A percentile compares a stretch with the other conserved stretches of the same genome.
Conservation (phyloP, 2,329 filamentous ascomycete genomes). For the Aspergillus phoenicis region DNA sequence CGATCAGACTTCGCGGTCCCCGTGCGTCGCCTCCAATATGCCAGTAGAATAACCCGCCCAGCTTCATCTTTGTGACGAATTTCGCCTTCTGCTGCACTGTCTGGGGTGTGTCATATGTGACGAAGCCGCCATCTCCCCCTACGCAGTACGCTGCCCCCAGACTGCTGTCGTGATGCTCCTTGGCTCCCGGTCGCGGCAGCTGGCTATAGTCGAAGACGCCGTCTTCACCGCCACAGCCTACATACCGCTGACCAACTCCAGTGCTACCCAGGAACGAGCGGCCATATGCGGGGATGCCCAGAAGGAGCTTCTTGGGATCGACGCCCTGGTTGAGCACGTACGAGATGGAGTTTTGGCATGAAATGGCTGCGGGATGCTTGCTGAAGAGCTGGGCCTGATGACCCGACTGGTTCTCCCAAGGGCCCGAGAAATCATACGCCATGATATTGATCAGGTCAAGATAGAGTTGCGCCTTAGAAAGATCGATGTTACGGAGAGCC, state of each 20-base stretch:
- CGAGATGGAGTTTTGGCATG: slow-evolving; percentile 66
- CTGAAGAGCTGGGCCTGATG: slow-evolving; percentile 74
- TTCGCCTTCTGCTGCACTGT: slow-evolving; percentile 75
- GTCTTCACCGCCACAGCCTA: slow-evolving; percentile 59
- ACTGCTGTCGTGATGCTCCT: slow-evolving; percentile 68
- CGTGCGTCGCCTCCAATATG: slow-evolving; percentile 70
- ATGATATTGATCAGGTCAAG: slow-evolving; percentile 78
- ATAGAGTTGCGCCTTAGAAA: slow-evolving; percentile 63
- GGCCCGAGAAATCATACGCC: slow-evolving; percentile 77
- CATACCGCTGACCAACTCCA: slow-evolving; percentile 65
- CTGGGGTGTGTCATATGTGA: slow-evolving; percentile 77
- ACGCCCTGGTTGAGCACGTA: slow-evolving; percentile 69
- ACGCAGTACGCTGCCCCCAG: slow-evolving; percentile 69
- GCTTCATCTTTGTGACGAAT: slow-evolving; percentile 69
- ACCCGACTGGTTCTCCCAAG: slow-evolving; percentile 68
- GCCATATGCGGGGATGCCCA: slow-evolving; percentile 76
- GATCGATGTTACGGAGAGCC: slow-evolving; percentile 69
- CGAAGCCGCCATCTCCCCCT: slow-evolving; percentile 73
- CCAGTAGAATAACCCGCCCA: slow-evolving; percentile 82
- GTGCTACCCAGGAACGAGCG: slow-evolving; percentile 70
- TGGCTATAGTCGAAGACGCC: slow-evolving; percentile 74
- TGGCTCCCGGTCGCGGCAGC: slow-evolving; percentile 63
- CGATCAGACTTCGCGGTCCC: slow-evolving; percentile 61
- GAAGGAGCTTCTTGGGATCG: slow-evolving; percentile 68
- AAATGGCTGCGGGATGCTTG: slow-evolving; percentile 49